Percentiles rank a stretch among this genome's conserved stretches.
These are phyloP conservation scores for Darksidea phi DNA, from an alignment of 495 filamentous ascomycete species.

Conservation along the genomic window DNA sequence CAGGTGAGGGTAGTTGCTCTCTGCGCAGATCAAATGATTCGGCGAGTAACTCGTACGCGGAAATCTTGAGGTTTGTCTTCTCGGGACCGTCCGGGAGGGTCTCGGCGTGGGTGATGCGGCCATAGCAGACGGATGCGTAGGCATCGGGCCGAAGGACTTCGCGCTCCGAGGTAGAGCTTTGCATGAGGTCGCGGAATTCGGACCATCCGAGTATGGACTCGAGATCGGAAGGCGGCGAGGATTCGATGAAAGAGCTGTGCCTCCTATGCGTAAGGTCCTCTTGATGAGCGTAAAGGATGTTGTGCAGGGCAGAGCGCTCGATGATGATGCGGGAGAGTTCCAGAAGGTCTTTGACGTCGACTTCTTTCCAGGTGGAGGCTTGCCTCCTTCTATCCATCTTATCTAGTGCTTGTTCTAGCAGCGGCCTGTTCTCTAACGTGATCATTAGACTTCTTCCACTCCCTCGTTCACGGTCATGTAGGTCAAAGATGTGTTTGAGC, in stretches of 20 bases:
- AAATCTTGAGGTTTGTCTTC: conserved; percentile 3
- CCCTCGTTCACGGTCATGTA: conserved; percentile 68
- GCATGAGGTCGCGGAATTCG: conserved; percentile 10
- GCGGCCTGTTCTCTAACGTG: conserved; percentile 53
- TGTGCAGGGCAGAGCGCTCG: conserved; percentile 75
- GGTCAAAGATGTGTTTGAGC: conserved; percentile 59
- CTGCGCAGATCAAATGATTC: background rate
- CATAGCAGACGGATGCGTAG: background rate
- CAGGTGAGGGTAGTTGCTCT: background rate
- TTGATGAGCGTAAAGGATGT: conserved; percentile 72
- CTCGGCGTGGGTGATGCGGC: conserved; percentile 4
- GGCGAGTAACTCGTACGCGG: background rate
- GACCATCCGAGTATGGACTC: conserved; percentile 4
- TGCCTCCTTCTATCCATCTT: conserved; percentile 63
- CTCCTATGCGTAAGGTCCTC: conserved; percentile 57
- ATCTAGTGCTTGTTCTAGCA: conserved; percentile 58
- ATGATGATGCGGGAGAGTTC: conserved; percentile 81
- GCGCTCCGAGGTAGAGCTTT: background rate
- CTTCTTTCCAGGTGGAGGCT: conserved; percentile 65
- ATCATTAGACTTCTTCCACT: conserved; percentile 77
- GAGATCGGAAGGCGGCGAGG: background rate
- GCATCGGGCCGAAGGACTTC: conserved; percentile 2
- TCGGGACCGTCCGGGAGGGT: conserved; percentile 1
- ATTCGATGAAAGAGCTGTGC: background rate
- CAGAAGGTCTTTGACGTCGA: conserved; percentile 92